Conservation (phyloP, 768 basidiomycete species). For the Leccinum fibrillosum region DNA sequence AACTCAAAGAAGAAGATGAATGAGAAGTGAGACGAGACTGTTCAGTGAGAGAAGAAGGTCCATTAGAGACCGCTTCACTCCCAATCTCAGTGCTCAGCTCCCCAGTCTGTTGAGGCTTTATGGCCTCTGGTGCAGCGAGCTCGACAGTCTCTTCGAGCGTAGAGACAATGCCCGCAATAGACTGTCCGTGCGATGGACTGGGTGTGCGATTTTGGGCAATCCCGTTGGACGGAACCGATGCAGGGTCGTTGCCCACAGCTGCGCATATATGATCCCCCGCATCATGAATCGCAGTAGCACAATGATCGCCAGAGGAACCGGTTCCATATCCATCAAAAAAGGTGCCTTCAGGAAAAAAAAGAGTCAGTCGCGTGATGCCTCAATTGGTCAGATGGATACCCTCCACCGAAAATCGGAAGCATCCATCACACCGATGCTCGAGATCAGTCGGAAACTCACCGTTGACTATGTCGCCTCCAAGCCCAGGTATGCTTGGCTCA, state of each 20-base stretch:
- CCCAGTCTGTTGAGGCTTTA: conserved; percentile 13
- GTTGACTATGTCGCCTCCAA: conserved; percentile 35
- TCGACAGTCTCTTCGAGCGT: conserved; percentile 18
- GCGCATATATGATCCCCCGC: conserved; percentile 13
- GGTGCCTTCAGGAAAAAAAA: conserved; percentile 36
- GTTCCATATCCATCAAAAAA: conserved; percentile 36
- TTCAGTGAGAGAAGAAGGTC: conserved; percentile 25
- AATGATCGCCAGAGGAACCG: conserved; percentile 31
- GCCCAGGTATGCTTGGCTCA: conserved; percentile 33
- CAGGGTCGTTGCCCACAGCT: conserved; percentile 25
- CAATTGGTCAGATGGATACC: conserved; percentile 36
- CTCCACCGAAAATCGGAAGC: conserved; percentile 38
- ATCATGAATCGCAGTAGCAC: conserved; percentile 14
- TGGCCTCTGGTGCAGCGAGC: conserved; percentile 17
- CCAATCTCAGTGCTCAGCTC: conserved; percentile 19
- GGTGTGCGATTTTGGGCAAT: conserved; percentile 12
- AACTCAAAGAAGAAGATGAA: conserved; percentile 32
- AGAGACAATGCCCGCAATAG: conserved; percentile 20
- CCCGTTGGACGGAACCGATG: conserved; percentile 23
- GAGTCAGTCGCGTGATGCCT: conserved; percentile 60
- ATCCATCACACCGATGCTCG: conserved; percentile 41
- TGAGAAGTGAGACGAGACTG: conserved; percentile 31
- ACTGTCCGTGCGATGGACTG: conserved; percentile 18
- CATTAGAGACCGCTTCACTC: conserved; percentile 13
- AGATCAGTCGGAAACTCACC: conserved; percentile 50